Evolutionary conservation across 495 filamentous ascomycete species (phyloP), one percentile per base, ranked within the genome.

Genomic region (Opeltia flavorubescens): DNA sequence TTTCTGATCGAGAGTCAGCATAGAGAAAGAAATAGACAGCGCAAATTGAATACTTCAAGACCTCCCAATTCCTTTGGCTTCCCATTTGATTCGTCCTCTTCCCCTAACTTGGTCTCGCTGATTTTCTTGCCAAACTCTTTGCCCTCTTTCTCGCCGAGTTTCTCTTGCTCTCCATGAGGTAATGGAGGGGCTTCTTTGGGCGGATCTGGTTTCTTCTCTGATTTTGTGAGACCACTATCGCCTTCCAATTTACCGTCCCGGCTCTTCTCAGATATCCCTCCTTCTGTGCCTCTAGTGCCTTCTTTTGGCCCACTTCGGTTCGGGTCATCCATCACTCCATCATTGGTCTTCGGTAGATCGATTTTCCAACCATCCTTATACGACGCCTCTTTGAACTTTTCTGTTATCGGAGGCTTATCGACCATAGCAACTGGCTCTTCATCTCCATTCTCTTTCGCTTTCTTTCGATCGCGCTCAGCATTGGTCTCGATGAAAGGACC

Each of bases 311-410:
- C 72, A 13, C 65, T 56, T 42, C 86, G 70, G 56, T 83, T 65
- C 35, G 78, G 82, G 60, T 94, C 86, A 55, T 91, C 81, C 88
- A 94, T 95, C 17, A 94, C 88, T 12, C 87, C 85, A 59, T 89
- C 83, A 52, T 89, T 86, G 24, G 76, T 76, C 45, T 80, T 71
- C 13, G 83, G 85, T 51, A 89, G 85, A 20, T 20, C 35, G 15
- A 2, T 9, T 55, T 75, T 68, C 58, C 72, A 72, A n/a, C 79
- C 82, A 49, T 84, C 76, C 1, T 75, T 55, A 41, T 65, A 62
- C 61, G 34, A 68, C 27, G 51, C 43, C 35, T 46, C 51, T 44
- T 50, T 44, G 5, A 27, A 21, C 3, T 34, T 18, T 31, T 66
- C 59, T 1, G 62, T 59, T 11, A 64, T 50, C 1, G 56, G 55